Evolutionary conservation across 73 alveolate genomes (phyloP).

Genomic region (Paramecium biaurelia): DNA sequence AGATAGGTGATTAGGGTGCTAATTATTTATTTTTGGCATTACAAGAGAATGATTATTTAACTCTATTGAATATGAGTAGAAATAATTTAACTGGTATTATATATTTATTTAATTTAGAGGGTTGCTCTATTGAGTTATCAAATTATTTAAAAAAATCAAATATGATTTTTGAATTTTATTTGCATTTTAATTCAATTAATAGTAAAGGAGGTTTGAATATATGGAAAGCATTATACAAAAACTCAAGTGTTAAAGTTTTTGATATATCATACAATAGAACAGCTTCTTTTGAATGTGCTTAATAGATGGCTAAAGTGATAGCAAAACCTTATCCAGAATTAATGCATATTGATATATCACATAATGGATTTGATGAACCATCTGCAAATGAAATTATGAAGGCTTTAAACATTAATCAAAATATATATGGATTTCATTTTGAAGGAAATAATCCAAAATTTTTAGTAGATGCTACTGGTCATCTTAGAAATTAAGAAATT

Average conservation of each 20-base stretch:
- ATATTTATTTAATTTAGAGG: neutral
- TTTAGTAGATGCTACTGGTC: slow-evolving; percentile 50
- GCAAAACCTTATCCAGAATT: slow-evolving; percentile 49
- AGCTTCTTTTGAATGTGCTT: slow-evolving; percentile 32
- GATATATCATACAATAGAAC: slow-evolving; percentile 52
- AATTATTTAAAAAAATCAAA: slow-evolving; percentile 12
- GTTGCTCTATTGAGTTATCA: slow-evolving; percentile 14
- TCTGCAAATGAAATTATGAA: slow-evolving; percentile 1
- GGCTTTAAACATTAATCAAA: neutral
- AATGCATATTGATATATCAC: slow-evolving; percentile 58
- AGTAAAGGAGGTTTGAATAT: neutral
- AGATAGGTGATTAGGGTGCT: slow-evolving; percentile 14
- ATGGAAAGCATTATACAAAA: slow-evolving; percentile 38
- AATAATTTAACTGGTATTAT: neutral
- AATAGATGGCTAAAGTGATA: slow-evolving; percentile 31
- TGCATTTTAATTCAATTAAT: slow-evolving; percentile 10
- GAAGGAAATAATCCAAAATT: slow-evolving; percentile 51
- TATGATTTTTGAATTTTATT: neutral
- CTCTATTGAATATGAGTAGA: neutral
- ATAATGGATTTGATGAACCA: slow-evolving; percentile 42
- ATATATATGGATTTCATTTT: slow-evolving; percentile 61
- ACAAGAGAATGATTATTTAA: neutral
- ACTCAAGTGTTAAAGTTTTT: slow-evolving; percentile 47
- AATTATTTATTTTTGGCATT: neutral
- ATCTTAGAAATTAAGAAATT: neutral